These are phyloP conservation scores for Athelia sp. DNA, from an alignment of 1,284 basidiomycete genomes.

Conservation along the genomic window DNA sequence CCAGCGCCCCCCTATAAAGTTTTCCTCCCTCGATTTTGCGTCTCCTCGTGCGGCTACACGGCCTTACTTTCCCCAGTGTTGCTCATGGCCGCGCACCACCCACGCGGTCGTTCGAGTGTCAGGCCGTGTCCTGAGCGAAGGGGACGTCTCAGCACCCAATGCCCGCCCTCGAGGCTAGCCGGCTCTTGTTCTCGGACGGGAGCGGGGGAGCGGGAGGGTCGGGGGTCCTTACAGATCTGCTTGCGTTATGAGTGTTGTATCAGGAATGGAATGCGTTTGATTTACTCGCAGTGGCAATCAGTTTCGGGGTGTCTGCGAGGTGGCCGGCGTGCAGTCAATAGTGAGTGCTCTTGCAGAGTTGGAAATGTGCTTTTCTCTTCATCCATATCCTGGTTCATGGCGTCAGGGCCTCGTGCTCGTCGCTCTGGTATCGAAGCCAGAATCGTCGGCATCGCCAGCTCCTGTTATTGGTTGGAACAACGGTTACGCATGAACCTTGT, in stretches of 20 bases:
- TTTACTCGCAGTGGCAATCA: too few relatives aligned
- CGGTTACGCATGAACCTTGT: too few relatives aligned
- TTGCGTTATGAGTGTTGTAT: background rate
- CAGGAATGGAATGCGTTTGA: too few relatives aligned
- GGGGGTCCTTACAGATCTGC: conserved; percentile 65
- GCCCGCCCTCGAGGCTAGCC: conserved; percentile 38
- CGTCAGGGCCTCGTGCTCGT: too few relatives aligned
- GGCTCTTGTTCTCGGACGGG: conserved; percentile 21
- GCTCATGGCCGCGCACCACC: conserved; percentile 62
- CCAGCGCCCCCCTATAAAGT: conserved; percentile 1
- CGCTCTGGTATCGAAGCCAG: too few relatives aligned
- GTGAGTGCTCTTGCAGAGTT: too few relatives aligned
- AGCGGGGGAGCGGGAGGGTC: conserved; percentile 64
- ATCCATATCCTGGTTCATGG: too few relatives aligned
- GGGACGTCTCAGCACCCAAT: conserved; percentile 78
- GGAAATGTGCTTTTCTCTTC: too few relatives aligned
- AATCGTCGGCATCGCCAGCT: too few relatives aligned
- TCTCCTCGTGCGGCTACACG: conserved; percentile 72
- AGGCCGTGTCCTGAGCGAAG: conserved; percentile 68
- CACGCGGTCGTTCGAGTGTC: conserved; percentile 82
- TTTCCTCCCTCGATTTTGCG: conserved; percentile 14
- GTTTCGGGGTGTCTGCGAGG: too few relatives aligned
- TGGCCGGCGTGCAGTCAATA: too few relatives aligned
- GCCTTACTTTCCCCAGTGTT: conserved; percentile 75
- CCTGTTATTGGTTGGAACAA: too few relatives aligned